Percentiles rank a stretch among this genome's conserved stretches.
phyloP scores from a whole-genome alignment of 331 rosid genomes.

The Rhamnella rubrinervis region DNA sequence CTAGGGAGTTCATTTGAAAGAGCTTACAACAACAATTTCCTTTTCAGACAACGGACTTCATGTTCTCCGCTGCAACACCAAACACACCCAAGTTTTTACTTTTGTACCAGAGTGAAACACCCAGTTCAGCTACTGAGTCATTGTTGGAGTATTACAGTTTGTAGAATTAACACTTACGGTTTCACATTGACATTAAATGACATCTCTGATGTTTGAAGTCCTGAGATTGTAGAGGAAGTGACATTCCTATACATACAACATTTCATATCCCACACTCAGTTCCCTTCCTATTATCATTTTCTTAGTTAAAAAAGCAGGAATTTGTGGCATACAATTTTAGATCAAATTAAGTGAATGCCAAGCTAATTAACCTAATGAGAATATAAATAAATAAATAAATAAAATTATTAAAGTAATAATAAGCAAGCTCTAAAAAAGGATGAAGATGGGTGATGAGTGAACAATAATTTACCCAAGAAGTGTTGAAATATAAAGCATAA shows the following conservation, averaged over 20 bases:
- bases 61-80: slow-evolving; percentile 27
- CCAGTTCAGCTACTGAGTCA: neutral
- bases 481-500: too few species aligned
- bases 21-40: slow-evolving; percentile 47
- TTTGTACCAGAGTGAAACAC: neutral
- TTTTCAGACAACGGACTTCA: slow-evolving; percentile 57
- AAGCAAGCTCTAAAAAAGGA: neutral
- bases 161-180: slow-evolving; percentile 30
- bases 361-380: too few species aligned
- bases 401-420: too few species aligned
- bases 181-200: slow-evolving; percentile 31
- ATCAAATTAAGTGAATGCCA: too few species aligned
- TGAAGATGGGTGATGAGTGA: neutral
- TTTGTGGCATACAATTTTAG: too few species aligned
- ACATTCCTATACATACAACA: slow-evolving; percentile 30
- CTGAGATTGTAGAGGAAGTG: slow-evolving; percentile 35
- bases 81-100: neutral
- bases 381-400: too few species aligned
- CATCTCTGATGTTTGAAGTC: slow-evolving; percentile 24
- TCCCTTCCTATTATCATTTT: too few species aligned
- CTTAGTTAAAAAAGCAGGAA: too few species aligned
- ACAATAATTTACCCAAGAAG: slow-evolving; percentile 33
- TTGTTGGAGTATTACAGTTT: too few species aligned
- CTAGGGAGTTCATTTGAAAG: slow-evolving; percentile 63
- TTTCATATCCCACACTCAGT: too few species aligned